Evolutionary conservation across 306 rosid species (phyloP), one percentile per base, ranked within the genome.

Genomic region (Cyclanthera cordifolia): DNA sequence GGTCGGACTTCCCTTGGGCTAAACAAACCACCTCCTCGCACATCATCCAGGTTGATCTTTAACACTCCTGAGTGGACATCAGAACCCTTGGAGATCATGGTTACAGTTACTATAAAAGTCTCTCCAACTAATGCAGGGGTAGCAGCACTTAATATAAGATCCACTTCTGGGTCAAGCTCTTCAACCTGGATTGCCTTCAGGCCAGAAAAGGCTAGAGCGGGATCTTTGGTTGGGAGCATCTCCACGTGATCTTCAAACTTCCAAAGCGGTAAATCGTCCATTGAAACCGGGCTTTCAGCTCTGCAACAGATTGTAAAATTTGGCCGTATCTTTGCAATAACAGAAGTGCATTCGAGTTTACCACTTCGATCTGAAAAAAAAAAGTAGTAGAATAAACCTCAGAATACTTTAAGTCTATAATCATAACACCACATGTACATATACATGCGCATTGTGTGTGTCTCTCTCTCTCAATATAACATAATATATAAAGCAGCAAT

Each of bases 41-140:
- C 94, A 85, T 93, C 99, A 77, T 90, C 96, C 65, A 93, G 85
- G 83, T 93, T 93, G 81, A 93, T 93, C 86, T 93, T 93, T 82
- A 93, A 81, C 74, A 90, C 99, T 24, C 96, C 99, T 17, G 86
- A 82, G 78, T 81, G 76, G 76, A 93, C 84, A 50, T 72, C 87
- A 77, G 90, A 96, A 52, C 91, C 99, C 76, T 76, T 83, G 78
- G 95, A 80, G 70, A 82, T 73, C 69, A 93, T 76, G 12, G 90
- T 83, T 67, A 93, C 96, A 45, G 94, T 94, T 60, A 93, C 80
- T 60, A 87, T 51, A 81, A 93, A 93, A 76, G 83, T 72, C 85
- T 90, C 99, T 60, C 95, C 96, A 66, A 86, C 89, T 71, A 90
- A 75, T 9, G 96, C 99, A 74, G 95, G 96, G 67, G 96, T 82